phyloP scores from a whole-genome alignment of 2,329 filamentous ascomycete genomes.

The Fusarium globosum region DNA sequence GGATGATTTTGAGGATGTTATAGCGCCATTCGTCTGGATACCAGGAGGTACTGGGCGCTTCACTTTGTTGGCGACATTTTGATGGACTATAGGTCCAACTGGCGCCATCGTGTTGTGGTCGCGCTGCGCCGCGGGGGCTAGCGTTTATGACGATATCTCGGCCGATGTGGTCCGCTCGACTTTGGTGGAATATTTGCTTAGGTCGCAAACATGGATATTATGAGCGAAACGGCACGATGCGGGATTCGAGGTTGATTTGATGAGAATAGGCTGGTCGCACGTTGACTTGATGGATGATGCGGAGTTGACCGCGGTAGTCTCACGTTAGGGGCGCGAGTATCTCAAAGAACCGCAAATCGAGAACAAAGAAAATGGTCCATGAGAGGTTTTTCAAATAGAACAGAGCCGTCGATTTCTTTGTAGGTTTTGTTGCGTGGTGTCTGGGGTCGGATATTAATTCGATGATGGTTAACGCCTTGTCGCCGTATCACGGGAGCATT shows the following conservation, averaged over 20 bases:
- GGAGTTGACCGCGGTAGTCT: constrained; percentile 37
- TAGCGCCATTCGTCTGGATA: constrained; percentile 71
- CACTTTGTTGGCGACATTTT: constrained; percentile 65
- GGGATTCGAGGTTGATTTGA: constrained; percentile 9
- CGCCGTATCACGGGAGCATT: constrained; percentile 43
- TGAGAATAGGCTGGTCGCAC: constrained; percentile 32
- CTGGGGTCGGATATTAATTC: constrained; percentile 24
- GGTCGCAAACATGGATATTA: constrained; percentile 40
- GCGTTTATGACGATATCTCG: constrained; percentile 26
- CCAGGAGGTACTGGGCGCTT: constrained; percentile 75
- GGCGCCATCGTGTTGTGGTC: constrained; percentile 62
- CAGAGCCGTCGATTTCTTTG: not conserved
- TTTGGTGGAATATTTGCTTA: constrained; percentile 20
- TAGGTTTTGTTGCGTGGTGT: constrained; percentile 6
- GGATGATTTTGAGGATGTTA: constrained; percentile 67
- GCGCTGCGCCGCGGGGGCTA: constrained; percentile 42
- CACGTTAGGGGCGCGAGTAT: constrained; percentile 24
- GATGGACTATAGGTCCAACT: constrained; percentile 60
- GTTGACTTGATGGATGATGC: constrained; percentile 36
- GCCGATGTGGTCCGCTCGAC: constrained; percentile 30
- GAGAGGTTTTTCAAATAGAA: not conserved
- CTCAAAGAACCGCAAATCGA: constrained; percentile 31
- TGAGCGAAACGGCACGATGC: constrained; percentile 29
- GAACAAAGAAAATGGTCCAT: constrained; percentile 30
- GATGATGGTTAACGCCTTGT: constrained; percentile 40